Evolutionary conservation across 768 basidiomycete species (phyloP), one percentile per base, ranked within the genome.

Genomic region (Termitomyces sp.): DNA sequence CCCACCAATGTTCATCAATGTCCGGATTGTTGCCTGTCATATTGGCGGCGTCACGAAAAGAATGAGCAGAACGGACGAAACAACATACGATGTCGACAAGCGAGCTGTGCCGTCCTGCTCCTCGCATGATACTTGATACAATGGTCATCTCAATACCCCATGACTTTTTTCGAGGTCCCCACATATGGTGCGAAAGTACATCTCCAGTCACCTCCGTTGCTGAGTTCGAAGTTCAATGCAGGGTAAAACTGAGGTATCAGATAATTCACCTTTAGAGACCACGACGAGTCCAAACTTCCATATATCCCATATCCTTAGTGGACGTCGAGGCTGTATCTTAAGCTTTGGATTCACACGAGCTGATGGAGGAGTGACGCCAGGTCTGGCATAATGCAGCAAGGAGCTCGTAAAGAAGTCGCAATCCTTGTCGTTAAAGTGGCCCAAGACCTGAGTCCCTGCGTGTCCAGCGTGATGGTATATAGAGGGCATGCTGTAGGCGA

Each of bases 91-190:
- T 87, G 65, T 96, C 91, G 5, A 91, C 86, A 14, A 99, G 79
- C 43, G 87, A 83, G 10, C 90, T 88, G 70, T 95, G 91, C 33
- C 84, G 80, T 14, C 87, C 87, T 33, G 90, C 84, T 40, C 93
- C 91, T 54, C 95, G 85, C 80, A 95, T 89, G 65, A 96, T 80
- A 57, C 84, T 85, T n/a, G 84, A 84, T 14, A 93, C 82, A 32
- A 96, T 80, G 2, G 95, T 95, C 91, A 98, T 93, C 73, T 92
- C 90, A 53, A 95, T 86, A 0, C 95, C 93, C 96, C 96, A 99
- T 6, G 89, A 87, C 68, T 90, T 89, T 67, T 86, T 86, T 43
- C 89, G 86, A 0, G 96, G 95, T 3, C 96, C 96, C 77, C 85
- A 89, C 40, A 98, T 74, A 61, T 88, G 84, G 69, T 97, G 89